Conservation (phyloP, 129 eudicot genomes). For the Centaurea solstitialis region DNA sequence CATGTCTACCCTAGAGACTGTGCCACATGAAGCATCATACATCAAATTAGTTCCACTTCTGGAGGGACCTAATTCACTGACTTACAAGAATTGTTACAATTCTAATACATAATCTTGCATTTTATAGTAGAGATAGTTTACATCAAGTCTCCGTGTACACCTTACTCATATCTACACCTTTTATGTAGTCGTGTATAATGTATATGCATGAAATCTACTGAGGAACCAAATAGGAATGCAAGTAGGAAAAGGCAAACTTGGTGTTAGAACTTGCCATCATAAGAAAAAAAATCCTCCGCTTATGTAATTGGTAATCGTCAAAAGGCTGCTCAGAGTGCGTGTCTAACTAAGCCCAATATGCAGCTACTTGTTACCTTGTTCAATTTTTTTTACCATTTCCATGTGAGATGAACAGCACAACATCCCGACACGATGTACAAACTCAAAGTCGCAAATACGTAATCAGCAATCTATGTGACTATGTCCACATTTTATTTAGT, state of each 20-base stretch:
- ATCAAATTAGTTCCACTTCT: constrained; percentile 3
- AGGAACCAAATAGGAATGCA: constrained; percentile 3
- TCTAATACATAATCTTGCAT: neutral
- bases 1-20: neutral
- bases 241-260: neutral
- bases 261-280: constrained; percentile 1
- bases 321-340: neutral
- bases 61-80: neutral
- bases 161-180: neutral
- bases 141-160: neutral
- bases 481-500: neutral
- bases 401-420: neutral
- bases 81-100: neutral
- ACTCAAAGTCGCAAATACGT: neutral
- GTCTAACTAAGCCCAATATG: neutral
- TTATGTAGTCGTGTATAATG: neutral
- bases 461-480: neutral
- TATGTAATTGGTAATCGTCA: neutral
- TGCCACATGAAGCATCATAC: neutral
- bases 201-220: neutral
- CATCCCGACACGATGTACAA: neutral
- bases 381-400: neutral
- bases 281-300: neutral
- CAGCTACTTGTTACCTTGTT: constrained; percentile 16
- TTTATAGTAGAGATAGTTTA: neutral